Base-by-base conservation (phyloP, 805 yeast genomes). In the Hanseniaspora hatyaiensis region DNA sequence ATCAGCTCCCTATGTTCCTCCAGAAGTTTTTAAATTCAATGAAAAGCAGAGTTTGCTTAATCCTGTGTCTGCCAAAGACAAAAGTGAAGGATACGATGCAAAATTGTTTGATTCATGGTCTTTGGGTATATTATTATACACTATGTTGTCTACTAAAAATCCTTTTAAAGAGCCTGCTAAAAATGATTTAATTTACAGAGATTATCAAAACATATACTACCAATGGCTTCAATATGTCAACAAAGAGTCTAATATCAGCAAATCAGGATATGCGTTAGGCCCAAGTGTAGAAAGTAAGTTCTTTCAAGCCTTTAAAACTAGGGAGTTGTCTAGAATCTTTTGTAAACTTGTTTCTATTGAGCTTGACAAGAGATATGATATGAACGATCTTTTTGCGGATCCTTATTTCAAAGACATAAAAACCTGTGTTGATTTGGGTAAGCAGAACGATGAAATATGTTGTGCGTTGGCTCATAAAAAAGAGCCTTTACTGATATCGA, bases 1-100 rank as follows among this genome's bases (percentile, higher is more conserved):
- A 1, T 80, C 88, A 1, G 85, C 92, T 3, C 92, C 92, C 1
- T 82, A 80, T 60, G 75, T 80, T 11, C 77, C 89, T 4, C 92
- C 94, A 1, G 92, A 82, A 61, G 83, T 81, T 13, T 72, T 77
- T 73, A 59, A 64, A 23, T 65, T 40, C 43, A 36, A 30, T 22
- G 46, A 41, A 2, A 74, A 52, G 69, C 67, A 51, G 72, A 65
- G 32, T 62, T 58, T 47, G 47, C 57, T 8, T 56, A 61, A 47
- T 57, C 59, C 43, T 47, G 49, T n/a, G 53, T 58, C 66, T 66
- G 61, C 55, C 64, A 56, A 58, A 43, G 54, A 41, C 40, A 43
- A 40, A 43, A 59, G 55, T 18, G 57, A 59, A 24, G 63, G 72
- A 4, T 78, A 77, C 62, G 75, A 80, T 57, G 82, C 87, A 0